Conservation (phyloP, 352 stramenopile genomes). For the Phytophthora hybrid region DNA sequence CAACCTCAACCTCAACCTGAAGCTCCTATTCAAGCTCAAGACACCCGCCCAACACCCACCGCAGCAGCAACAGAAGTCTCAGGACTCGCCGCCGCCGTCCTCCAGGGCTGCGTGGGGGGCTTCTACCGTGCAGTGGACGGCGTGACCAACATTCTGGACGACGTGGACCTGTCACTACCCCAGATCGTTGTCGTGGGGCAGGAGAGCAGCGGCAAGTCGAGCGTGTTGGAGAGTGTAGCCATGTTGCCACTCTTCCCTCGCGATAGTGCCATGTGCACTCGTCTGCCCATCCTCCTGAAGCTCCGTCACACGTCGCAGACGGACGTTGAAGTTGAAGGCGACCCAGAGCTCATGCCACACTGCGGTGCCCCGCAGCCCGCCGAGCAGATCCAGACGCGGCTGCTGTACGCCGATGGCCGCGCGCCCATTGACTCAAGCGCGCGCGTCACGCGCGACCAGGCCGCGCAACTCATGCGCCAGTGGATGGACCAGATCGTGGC, state of each 20-base stretch:
- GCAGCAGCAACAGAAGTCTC: no score
- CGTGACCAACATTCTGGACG: slow-evolving; percentile 18
- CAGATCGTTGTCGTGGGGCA: slow-evolving; percentile 57
- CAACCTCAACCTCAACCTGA: background rate
- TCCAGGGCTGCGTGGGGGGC: slow-evolving; percentile 40
- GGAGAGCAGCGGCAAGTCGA: slow-evolving; percentile 62
- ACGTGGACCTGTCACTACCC: slow-evolving; percentile 32
- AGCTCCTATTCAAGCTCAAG: no score
- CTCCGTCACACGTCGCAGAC: slow-evolving; percentile 27
- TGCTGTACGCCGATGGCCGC: slow-evolving; percentile 43
- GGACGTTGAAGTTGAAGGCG: slow-evolving; percentile 25
- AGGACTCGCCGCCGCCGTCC: slow-evolving; percentile 37
- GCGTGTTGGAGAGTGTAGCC: slow-evolving; percentile 52
- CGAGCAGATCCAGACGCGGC: slow-evolving; percentile 39
- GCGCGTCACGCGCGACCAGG: slow-evolving; percentile 28
- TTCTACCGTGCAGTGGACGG: slow-evolving; percentile 44
- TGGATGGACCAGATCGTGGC: slow-evolving; percentile 53
- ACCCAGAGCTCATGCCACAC: slow-evolving; percentile 36
- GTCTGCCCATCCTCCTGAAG: slow-evolving; percentile 55
- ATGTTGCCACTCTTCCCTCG: slow-evolving; percentile 60
- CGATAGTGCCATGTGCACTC: slow-evolving; percentile 44
- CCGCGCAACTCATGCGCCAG: slow-evolving; percentile 33
- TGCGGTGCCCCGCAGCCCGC: background rate
- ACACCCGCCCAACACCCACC: no score
- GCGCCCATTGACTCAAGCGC: slow-evolving; percentile 28